Percentiles rank a stretch among this genome's conserved stretches.
Conservation (phyloP, 805 yeast genomes). For the Zygotorulaspora sp. region DNA sequence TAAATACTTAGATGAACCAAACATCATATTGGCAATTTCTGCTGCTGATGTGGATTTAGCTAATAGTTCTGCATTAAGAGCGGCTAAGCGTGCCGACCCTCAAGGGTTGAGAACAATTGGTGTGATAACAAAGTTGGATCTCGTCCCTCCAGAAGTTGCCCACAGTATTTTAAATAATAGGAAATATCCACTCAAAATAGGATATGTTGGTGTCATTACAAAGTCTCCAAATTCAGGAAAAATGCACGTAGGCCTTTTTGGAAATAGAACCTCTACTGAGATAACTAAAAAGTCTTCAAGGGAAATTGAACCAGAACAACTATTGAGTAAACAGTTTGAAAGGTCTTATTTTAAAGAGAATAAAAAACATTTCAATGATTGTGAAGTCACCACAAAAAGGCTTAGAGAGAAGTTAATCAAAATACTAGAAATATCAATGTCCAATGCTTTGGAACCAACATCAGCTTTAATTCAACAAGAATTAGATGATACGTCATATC, state of each 20-base stretch:
- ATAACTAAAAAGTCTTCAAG: background rate
- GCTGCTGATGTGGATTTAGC: conserved; percentile 98
- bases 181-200: conserved; percentile 89
- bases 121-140: conserved; percentile 88
- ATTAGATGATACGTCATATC: conserved; percentile 86
- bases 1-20: conserved; percentile 83
- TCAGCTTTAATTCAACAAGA: conserved; percentile 81
- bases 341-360: conserved; percentile 57
- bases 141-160: conserved; percentile 76
- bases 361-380: conserved; percentile 54
- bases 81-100: conserved; percentile 87
- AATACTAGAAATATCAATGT: conserved; percentile 88
- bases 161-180: conserved; percentile 62
- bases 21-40: conserved; percentile 90
- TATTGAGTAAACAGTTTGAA: conserved; percentile 60
- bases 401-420: conserved; percentile 77
- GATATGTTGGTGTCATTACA: conserved; percentile 97
- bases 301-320: conserved; percentile 16
- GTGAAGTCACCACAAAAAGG: conserved; percentile 69
- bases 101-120: conserved; percentile 94
- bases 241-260: conserved; percentile 17
- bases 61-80: conserved; percentile 88
- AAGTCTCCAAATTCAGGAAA: conserved; percentile 50
- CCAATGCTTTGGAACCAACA: conserved; percentile 81
- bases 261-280: conserved; percentile 8